Evolutionary conservation across 192 early-diverging fungal species (phyloP), one percentile per base, ranked within the genome.

Genomic region (Coemansia sp.): DNA sequence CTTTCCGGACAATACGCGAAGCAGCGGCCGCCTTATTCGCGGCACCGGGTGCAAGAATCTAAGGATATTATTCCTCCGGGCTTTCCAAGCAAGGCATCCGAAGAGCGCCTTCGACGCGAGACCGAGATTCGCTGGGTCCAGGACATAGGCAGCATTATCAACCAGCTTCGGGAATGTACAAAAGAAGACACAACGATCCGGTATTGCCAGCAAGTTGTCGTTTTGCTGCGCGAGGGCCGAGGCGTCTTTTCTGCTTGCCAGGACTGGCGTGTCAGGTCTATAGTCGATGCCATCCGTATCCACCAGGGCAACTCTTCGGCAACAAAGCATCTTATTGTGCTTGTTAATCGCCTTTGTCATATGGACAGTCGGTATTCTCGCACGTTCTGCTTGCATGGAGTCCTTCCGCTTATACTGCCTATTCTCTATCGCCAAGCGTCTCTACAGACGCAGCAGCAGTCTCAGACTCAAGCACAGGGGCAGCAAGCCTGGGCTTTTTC

Each of bases 51-150:
- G 6, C 67, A 59, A 24, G 64, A 73, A 18, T 20, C 71, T 7
- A 64, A 64, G 23, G 68, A 74, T 19, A 28, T 67, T 47, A 54
- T 67, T 19, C 69, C 67, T 19, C 64, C 60, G 2, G 71, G 71
- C 18, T 81, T 74, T 34, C 71, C 72, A 11, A 75, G 68, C 42
- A 70, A 69, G 45, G 56, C 62, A 16, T 74, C 72, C 1, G 72
- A 81, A 62, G 72, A 81, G 53, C 65, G 72, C 23, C 62, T 81
- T 60, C 78, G 71, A 35, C 72, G 78, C 48, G 78, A 81, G 64
- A 75, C 78, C 0, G 78, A 81, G 48, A 70, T 81, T 36, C 67
- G 69, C 8, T 81, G 78, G 78, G 66, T 81, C 11, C 69, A 75
- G 53, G 78, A 75, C 36, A 67, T 81, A 49, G 72, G 64, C 45